These are phyloP conservation scores for Lentinula edodes DNA, from an alignment of 768 basidiomycete genomes.

Conservation along the genomic window DNA sequence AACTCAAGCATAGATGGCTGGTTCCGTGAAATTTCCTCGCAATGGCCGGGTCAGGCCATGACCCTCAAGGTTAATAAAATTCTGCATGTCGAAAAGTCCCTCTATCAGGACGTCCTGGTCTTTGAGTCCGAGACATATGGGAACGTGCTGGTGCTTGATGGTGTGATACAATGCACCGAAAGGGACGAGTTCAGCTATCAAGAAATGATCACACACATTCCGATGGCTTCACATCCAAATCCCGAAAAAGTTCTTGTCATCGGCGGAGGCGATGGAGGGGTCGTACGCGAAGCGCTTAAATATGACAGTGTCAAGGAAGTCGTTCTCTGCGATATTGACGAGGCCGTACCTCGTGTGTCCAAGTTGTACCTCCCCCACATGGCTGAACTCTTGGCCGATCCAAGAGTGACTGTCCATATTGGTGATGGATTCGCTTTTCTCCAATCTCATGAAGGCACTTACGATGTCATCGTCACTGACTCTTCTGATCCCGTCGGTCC, in stretches of 20 bases:
- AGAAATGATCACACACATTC: slow-evolving; percentile 98
- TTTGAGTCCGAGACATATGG: slow-evolving; percentile 95
- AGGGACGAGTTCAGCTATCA: slow-evolving; percentile 99
- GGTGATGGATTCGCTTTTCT: slow-evolving; percentile 99
- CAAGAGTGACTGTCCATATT: slow-evolving; percentile 78
- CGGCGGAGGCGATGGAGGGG: slow-evolving; percentile 97
- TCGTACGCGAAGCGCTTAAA: slow-evolving; percentile 95
- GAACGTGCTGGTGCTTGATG: slow-evolving; percentile 94
- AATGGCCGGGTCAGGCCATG: slow-evolving; percentile 99
- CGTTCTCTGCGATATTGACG: slow-evolving; percentile 96
- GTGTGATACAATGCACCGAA: slow-evolving; percentile 95
- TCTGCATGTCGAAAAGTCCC: slow-evolving; percentile 87
- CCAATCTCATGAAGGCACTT: slow-evolving; percentile 75
- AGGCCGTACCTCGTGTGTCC: slow-evolving; percentile 94
- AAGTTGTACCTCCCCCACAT: slow-evolving; percentile 93
- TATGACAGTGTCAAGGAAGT: slow-evolving; percentile 87
- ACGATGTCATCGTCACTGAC: slow-evolving; percentile 98
- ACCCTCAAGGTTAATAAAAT: slow-evolving; percentile 94
- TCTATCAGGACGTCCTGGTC: slow-evolving; percentile 96
- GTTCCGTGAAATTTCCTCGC: slow-evolving; percentile 92
- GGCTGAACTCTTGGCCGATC: slow-evolving; percentile 74
- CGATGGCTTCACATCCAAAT: slow-evolving; percentile 94
- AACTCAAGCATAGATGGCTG: slow-evolving; percentile 60
- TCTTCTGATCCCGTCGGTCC: slow-evolving; percentile 98
- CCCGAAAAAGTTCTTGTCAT: slow-evolving; percentile 95